Evolutionary conservation across 306 rosid species (phyloP), one percentile per base, ranked within the genome.

Genomic region (Rubus parviflorus): DNA sequence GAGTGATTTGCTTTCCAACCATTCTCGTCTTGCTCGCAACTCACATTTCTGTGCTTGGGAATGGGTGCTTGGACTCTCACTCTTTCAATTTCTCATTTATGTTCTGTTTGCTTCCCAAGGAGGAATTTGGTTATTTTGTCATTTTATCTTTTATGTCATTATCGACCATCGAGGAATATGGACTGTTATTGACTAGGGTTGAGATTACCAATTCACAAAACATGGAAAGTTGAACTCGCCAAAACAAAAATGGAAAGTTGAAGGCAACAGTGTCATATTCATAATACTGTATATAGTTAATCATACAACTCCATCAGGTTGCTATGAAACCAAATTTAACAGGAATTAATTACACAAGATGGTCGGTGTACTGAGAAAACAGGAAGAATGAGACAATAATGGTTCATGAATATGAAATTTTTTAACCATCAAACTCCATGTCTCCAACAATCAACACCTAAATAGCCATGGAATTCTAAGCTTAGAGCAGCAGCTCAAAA

Each of bases 401-500:
- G 74, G 74, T 74, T 62, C 11, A 74, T 43, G 51, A 73, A 80
- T 77, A 17, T 73, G 68, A 45, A 13, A 56, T 3, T 12, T 72
- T 56, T 82, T 13, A 70, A 83, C 15, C 69, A 62, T 30, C 66
- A 66, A 68, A 60, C 48, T 53, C 48, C 60, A 53, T 13, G 43
- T 53, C 79, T 43, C n/a, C 14, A 47, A 80, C 63, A 68, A 41
- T 80, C 85, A 84, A 80, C 86, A 86, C 48, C 84, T 42, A 77
- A 64, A 80, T 63, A 71, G 66, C 64, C 68, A 76, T 7, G 43
- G 52, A 77, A 71, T 72, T 46, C 17, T 16, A 64, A 57, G 22
- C 58, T 52, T 43, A 5, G 1, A 49, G 68, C 62, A 67, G 77
- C 68, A 69, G 67, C 79, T 88, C 83, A 96, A 79, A 96, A 80